Evolutionary conservation across 306 rosid genomes (phyloP).

Genomic region (Alnus glutinosa): DNA sequence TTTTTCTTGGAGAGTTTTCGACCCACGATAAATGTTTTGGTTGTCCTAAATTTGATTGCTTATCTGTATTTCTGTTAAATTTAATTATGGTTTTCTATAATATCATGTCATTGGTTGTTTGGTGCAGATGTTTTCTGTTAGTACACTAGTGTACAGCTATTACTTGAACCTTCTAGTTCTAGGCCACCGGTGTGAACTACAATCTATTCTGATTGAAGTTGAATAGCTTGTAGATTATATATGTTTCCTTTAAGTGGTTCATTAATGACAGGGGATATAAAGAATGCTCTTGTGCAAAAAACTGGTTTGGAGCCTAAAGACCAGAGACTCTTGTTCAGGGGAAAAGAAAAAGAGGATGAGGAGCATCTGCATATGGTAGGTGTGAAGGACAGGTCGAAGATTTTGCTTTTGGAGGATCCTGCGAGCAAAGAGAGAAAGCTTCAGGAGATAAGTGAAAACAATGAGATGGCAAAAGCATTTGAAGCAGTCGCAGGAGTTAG

Average conservation of each 20-base stretch:
- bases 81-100: background rate
- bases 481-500: slow-evolving; percentile 62
- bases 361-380: slow-evolving; percentile 70
- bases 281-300: slow-evolving; percentile 54
- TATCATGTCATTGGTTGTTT: background rate
- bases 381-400: slow-evolving; percentile 71
- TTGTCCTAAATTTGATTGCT: background rate
- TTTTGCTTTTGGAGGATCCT: slow-evolving; percentile 64
- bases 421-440: slow-evolving; percentile 53
- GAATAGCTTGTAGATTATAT: background rate
- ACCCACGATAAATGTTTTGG: background rate
- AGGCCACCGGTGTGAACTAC: slow-evolving; percentile 2
- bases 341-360: slow-evolving; percentile 67
- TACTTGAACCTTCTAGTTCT: slow-evolving; percentile 15
- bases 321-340: slow-evolving; percentile 72
- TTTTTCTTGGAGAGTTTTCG: background rate
- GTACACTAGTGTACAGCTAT: background rate
- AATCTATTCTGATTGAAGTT: slow-evolving; percentile 18
- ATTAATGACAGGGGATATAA: slow-evolving; percentile 64
- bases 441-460: slow-evolving; percentile 49
- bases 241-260: slow-evolving; percentile 24
- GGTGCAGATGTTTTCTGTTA: background rate
- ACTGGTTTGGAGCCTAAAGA: slow-evolving; percentile 64
- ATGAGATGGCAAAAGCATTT: slow-evolving; percentile 52
- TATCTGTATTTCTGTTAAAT: background rate